Conservation (phyloP, 2,329 filamentous ascomycete genomes). For the Botrytis sinoallii region DNA sequence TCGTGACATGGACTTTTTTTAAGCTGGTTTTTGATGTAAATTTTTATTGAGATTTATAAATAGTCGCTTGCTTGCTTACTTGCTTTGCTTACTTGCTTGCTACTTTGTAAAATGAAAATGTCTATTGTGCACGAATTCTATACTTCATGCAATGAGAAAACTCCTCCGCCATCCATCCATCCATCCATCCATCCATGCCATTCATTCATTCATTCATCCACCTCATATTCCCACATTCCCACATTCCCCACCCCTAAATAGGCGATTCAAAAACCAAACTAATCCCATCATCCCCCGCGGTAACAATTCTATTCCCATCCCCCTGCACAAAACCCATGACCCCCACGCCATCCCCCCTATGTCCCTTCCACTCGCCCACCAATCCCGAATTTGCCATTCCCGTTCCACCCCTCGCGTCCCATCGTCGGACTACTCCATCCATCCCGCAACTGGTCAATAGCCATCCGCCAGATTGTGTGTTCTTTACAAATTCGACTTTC, state of each 20-base stretch:
- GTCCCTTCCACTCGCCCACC: conserved; percentile 85
- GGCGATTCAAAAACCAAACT: conserved; percentile 62
- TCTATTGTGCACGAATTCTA: neutral
- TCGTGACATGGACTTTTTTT: too few relatives aligned
- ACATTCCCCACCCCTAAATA: neutral
- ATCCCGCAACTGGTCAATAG: conserved; percentile 84
- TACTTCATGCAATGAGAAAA: neutral
- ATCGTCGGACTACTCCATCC: conserved; percentile 85
- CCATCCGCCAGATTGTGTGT: conserved; percentile 52
- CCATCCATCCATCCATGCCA: neutral
- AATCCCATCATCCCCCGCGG: conserved; percentile 83
- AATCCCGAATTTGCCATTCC: conserved; percentile 66
- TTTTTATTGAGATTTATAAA: neutral
- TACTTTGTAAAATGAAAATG: neutral
- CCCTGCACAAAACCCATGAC: conserved; percentile 89
- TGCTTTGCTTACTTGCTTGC: neutral
- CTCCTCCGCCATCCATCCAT: neutral
- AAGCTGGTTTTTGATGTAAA: neutral
- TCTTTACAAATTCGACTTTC: conserved; percentile 80
- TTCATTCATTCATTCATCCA: neutral
- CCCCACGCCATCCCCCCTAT: conserved; percentile 78
- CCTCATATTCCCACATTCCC: neutral
- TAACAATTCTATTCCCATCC: conserved; percentile 72
- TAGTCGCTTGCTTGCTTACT: neutral
- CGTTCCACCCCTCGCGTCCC: conserved; percentile 74